A percentile compares a stretch with the other conserved stretches of the same genome.
Evolutionary conservation across 129 eudicot species (phyloP).

Genomic region (Pittosporum tobira): DNA sequence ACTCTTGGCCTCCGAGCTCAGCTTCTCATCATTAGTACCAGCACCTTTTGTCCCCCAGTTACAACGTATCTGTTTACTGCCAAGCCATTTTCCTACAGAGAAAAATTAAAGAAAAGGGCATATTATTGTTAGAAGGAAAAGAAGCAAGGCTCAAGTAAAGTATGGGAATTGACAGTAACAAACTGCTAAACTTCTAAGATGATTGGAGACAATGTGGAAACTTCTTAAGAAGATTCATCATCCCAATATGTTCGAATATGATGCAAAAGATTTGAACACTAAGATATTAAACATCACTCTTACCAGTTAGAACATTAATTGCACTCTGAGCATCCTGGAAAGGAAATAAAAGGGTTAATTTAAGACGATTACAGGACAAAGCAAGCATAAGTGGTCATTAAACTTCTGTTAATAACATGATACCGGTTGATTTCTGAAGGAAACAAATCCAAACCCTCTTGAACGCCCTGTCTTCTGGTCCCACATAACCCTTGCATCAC

Average conservation of each 20-base stretch:
- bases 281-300: not conserved
- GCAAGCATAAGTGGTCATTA: not conserved
- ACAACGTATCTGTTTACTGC: constrained; percentile 15
- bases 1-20: constrained; percentile 68
- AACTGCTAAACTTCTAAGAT: not conserved
- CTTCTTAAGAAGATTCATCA: not conserved
- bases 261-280: not conserved
- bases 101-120: not conserved
- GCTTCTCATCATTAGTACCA: constrained; percentile 44
- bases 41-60: constrained; percentile 22
- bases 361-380: not conserved
- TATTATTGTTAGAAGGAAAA: not conserved
- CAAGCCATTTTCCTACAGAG: constrained; percentile 15
- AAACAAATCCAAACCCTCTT: constrained; percentile 13
- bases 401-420: constrained; percentile 1
- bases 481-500: constrained; percentile 38
- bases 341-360: constrained; percentile 9
- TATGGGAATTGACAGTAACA: not conserved
- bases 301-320: constrained; percentile 88
- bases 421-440: constrained; percentile 26
- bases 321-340: constrained; percentile 97
- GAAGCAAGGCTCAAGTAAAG: not conserved
- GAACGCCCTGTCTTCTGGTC: constrained; percentile 14
- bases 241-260: not conserved
- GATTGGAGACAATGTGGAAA: not conserved